These are phyloP conservation scores for Leccinum obscurum DNA, from an alignment of 768 basidiomycete species.

Conservation along the genomic window DNA sequence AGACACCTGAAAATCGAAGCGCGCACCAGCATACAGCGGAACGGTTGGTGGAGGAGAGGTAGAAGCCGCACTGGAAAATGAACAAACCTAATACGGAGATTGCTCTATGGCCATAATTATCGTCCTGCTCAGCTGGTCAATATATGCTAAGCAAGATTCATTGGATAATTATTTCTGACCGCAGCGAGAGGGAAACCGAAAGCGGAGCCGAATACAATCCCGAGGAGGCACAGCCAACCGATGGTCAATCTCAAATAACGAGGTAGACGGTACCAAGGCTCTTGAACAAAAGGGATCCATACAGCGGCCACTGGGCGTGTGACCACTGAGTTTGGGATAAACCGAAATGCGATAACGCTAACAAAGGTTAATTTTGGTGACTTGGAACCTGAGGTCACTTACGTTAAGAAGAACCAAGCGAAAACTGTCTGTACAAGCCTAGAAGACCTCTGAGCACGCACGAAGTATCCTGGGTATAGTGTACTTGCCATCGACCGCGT, in stretches of 20 bases:
- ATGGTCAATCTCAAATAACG: conserved; percentile 54
- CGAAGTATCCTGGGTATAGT: not conserved
- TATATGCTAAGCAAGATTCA: conserved; percentile 6
- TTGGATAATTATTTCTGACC: conserved; percentile 37
- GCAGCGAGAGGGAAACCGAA: conserved; percentile 71
- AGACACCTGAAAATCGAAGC: not conserved
- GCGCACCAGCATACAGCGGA: conserved; percentile 69
- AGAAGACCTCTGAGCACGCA: conserved; percentile 4
- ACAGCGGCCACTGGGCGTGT: conserved; percentile 69
- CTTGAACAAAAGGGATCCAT: conserved; percentile 65
- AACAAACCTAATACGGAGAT: conserved; percentile 80
- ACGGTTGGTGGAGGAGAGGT: conserved; percentile 61
- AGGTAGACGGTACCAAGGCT: conserved; percentile 67
- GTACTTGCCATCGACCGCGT: conserved; percentile 67
- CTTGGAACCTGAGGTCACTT: conserved; percentile 26
- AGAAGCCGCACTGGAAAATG: conserved; percentile 79
- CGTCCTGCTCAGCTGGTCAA: conserved; percentile 41
- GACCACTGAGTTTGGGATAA: conserved; percentile 70
- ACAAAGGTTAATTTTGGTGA: conserved; percentile 1
- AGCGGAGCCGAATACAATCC: conserved; percentile 80
- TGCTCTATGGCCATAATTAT: conserved; percentile 75
- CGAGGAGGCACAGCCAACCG: conserved; percentile 79
- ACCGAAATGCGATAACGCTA: conserved; percentile 82
- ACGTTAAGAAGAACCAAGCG: conserved; percentile 83
- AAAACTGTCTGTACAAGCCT: conserved; percentile 83